Evolutionary conservation across 768 basidiomycete species (phyloP), one percentile per base, ranked within the genome.

Genomic region (Podaxis sp.): DNA sequence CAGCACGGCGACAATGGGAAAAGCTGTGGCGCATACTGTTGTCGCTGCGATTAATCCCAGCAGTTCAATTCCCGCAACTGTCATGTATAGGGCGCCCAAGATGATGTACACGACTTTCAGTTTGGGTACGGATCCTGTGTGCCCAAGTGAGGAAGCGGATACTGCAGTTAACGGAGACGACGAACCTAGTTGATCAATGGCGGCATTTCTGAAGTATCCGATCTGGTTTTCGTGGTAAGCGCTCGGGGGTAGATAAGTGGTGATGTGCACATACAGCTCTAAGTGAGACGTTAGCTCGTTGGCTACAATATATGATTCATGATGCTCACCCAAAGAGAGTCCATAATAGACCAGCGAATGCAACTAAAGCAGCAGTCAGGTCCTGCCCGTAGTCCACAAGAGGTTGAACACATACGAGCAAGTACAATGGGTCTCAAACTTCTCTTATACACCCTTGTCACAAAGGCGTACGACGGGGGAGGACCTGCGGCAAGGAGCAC

Each of bases 371-470:
- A 40, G 17, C 13, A 29, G 50, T 27, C 66, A 4, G 65, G 54
- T 12, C 13, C 1, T 49, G 12, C 51, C 43, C 27, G 12, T 33
- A 25, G 27, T 25, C 56, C 7, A 50, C 41, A 37, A 41, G 40
- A 66, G 41, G n/a, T 11, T 27, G 9, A 55, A 15, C 4, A 67
- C 71, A 61, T 46, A 78, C 84, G 76, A 46, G 64, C 76, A 68
- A 80, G 63, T 19, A 92, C 81, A n/a, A 87, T 69, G 11, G 90
- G 88, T 25, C 91, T 78, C 63, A 91, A 69, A 69, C 78, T 90
- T 57, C 78, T 74, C 63, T 72, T 75, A 65, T 88, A 90, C 27
- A 85, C 70, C 65, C 82, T 80, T 41, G 78, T 79, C 17, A 84
- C 80, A 70, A 85, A 84, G n/a, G 80, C 79, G 74, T 87, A 89